Percentiles rank a stretch among this genome's conserved stretches.
Evolutionary conservation across 352 stramenopile species (phyloP).

Genomic region (Aphanomyces euteiches): DNA sequence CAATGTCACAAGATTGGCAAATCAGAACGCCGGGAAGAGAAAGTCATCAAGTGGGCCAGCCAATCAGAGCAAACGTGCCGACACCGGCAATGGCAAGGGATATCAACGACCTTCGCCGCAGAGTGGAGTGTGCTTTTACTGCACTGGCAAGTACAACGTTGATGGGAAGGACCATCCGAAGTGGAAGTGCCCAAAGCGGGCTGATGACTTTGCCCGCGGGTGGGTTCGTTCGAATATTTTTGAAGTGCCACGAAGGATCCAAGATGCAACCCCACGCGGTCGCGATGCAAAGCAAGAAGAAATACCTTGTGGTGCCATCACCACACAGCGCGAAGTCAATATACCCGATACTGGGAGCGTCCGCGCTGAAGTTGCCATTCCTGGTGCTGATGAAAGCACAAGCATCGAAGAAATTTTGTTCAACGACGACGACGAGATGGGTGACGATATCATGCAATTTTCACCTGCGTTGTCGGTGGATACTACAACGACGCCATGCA

Average conservation of each 20-base stretch:
- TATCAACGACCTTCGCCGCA: too few species aligned
- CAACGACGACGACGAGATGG: too few species aligned
- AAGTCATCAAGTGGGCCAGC: too few species aligned
- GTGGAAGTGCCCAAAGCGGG: neutral
- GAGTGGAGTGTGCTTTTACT: too few species aligned
- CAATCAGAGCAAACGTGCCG: too few species aligned
- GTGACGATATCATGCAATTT: neutral
- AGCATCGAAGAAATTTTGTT: too few species aligned
- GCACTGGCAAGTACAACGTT: neutral
- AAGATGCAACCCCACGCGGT: neutral
- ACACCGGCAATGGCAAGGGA: too few species aligned
- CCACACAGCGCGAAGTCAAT: too few species aligned
- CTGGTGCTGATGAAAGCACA: neutral
- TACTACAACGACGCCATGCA: neutral
- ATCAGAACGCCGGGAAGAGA: neutral
- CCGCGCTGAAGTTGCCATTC: neutral
- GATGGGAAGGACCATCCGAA: neutral
- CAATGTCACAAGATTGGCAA: neutral
- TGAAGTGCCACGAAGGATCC: too few species aligned
- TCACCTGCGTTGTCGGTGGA: neutral
- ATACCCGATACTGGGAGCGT: neutral
- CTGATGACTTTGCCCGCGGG: neutral
- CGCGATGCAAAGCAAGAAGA: neutral
- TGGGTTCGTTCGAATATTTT: neutral
- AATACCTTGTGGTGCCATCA: neutral